phyloP scores from a whole-genome alignment of 2,329 filamentous ascomycete species.

The Exophiala bonariae region DNA sequence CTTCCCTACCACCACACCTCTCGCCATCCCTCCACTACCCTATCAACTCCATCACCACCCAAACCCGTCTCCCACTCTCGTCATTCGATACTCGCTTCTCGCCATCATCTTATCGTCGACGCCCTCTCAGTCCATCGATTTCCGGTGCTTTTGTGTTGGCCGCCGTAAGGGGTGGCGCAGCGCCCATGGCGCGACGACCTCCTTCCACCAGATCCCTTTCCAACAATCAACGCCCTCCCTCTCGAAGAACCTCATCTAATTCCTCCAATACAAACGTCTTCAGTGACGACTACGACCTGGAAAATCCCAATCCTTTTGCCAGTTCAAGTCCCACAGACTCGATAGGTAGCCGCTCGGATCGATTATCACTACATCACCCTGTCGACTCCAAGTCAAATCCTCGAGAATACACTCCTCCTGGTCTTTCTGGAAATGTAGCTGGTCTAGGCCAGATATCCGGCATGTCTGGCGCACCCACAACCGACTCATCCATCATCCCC shows the following conservation, averaged over 20 bases:
- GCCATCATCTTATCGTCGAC: background rate
- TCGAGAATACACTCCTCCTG: slow-evolving; percentile 23
- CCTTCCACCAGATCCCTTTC: slow-evolving; percentile 15
- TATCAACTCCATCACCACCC: background rate
- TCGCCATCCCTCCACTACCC: background rate
- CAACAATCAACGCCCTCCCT: slow-evolving; percentile 12
- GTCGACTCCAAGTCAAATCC: slow-evolving; percentile 13
- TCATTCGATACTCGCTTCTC: background rate
- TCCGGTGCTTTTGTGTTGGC: slow-evolving; percentile 4
- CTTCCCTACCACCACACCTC: background rate
- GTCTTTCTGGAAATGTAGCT: slow-evolving; percentile 10
- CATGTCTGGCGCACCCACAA: slow-evolving; percentile 6
- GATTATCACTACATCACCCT: slow-evolving; percentile 27
- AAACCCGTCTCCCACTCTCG: background rate
- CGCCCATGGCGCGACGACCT: slow-evolving; percentile 26
- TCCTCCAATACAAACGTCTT: slow-evolving; percentile 46
- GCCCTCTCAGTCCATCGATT: background rate
- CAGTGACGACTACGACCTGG: slow-evolving; percentile 49
- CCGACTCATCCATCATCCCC: slow-evolving; percentile 12
- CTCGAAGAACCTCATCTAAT: slow-evolving; percentile 16
- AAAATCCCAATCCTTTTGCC: slow-evolving; percentile 24
- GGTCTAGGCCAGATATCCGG: slow-evolving; percentile 14
- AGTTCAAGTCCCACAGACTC: slow-evolving; percentile 11
- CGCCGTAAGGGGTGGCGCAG: slow-evolving; percentile 23
- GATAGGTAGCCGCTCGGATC: slow-evolving; percentile 15